Percentiles rank a stretch among this genome's conserved stretches.
These are phyloP conservation scores for Lactarius sanguifluus DNA, from an alignment of 768 basidiomycete species.

Conservation along the genomic window DNA sequence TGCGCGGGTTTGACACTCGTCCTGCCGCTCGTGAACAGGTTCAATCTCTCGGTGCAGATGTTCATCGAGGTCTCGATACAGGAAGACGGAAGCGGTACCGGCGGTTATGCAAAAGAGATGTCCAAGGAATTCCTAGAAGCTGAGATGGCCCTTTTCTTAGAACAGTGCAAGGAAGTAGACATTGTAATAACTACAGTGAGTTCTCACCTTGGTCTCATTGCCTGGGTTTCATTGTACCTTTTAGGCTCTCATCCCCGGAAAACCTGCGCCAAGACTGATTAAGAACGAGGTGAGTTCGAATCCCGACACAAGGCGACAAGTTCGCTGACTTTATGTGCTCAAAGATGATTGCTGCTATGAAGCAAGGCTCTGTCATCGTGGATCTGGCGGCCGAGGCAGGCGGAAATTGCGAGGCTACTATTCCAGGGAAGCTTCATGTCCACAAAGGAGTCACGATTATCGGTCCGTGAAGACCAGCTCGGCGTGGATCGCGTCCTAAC, in stretches of 20 bases:
- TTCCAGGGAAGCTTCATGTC: conserved; percentile 68
- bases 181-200: conserved; percentile 82
- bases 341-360: conserved; percentile 86
- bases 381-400: conserved; percentile 86
- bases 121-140: conserved; percentile 86
- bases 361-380: conserved; percentile 86
- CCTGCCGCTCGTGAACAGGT: conserved; percentile 86
- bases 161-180: conserved; percentile 87
- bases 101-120: conserved; percentile 90
- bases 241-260: conserved; percentile 81
- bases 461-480: conserved; percentile 43
- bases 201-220: neutral
- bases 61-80: conserved; percentile 79
- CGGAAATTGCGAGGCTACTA: conserved; percentile 85
- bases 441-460: conserved; percentile 81
- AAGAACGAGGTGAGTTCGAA: conserved; percentile 52
- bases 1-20: conserved; percentile 85
- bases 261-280: conserved; percentile 83
- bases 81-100: conserved; percentile 80
- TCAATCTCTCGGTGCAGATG: conserved; percentile 85
- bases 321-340: neutral
- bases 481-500: neutral
- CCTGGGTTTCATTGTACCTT: neutral
- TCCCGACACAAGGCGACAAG: neutral
- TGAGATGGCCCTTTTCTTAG: conserved; percentile 85